Conservation (phyloP, 2,329 filamentous ascomycete genomes). For the Westerdykella ornata region DNA sequence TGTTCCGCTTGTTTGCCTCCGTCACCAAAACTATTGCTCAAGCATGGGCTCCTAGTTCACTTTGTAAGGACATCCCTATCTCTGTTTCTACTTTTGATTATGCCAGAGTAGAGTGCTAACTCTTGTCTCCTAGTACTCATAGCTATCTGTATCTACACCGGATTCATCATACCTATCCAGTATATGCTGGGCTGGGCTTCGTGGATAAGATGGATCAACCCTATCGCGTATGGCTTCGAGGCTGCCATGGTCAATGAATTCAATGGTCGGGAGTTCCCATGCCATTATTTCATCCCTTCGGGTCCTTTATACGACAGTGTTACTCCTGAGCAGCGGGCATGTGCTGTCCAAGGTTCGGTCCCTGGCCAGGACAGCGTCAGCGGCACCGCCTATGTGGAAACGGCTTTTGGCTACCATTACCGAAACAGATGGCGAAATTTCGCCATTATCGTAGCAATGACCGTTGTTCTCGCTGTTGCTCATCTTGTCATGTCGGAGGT, state of each 20-base stretch:
- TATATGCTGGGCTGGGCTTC: constrained; percentile 45
- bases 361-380: constrained; percentile 30
- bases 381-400: constrained; percentile 30
- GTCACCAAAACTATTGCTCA: constrained; percentile 59
- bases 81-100: constrained; percentile 51
- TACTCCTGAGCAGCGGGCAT: constrained; percentile 25
- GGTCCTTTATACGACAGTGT: constrained; percentile 32
- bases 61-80: constrained; percentile 46
- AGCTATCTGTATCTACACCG: constrained; percentile 57
- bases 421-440: constrained; percentile 51
- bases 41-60: constrained; percentile 47
- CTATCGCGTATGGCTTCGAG: constrained; percentile 72
- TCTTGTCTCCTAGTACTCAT: constrained; percentile 46
- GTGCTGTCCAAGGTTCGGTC: constrained; percentile 31
- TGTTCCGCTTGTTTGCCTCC: constrained; percentile 70
- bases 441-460: constrained; percentile 58
- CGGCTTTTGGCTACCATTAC: constrained; percentile 30
- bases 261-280: constrained; percentile 15
- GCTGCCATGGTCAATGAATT: constrained; percentile 68
- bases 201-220: constrained; percentile 62
- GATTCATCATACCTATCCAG: constrained; percentile 58
- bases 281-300: constrained; percentile 35
- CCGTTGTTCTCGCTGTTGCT: constrained; percentile 53
- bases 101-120: constrained; percentile 39
- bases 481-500: constrained; percentile 58